Base-by-base conservation (phyloP, 352 stramenopile genomes). In the Phytophthora hibernalis region DNA sequence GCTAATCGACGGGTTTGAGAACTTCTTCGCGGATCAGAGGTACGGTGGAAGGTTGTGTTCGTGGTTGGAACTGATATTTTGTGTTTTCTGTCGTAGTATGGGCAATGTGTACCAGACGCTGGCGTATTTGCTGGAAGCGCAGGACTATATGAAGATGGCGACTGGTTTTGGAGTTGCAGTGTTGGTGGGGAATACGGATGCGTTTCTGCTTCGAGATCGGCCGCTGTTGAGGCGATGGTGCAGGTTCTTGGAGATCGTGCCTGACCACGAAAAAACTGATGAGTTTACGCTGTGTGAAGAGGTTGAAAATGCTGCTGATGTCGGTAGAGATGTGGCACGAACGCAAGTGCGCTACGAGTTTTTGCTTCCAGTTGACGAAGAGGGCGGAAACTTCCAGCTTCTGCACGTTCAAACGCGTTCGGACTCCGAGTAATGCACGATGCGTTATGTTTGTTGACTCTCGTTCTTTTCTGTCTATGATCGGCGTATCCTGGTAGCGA, bases 81-180 rank as follows among this genome's bases (percentile, higher is more conserved):
- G 3, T 28, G 28, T 9, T 9, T 33, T 35, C 22, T 52, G 37
- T 26, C 84, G 77, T 45, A 40, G 71, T 24, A 70, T 82, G 52
- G 69, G 75, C 26, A 74, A 70, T 47, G 81, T 89, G 53, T 90
- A 85, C 26, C 81, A 89, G 63, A 87, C 83, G 12, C 63, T 92
- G 47, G 79, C 83, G 2, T 84, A 78, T 31, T 24, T 89, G 56
- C 57, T 80, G 28, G 83, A 92, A 61, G 74, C 79, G 16, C 67
- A 71, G 31, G 66, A 68, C 4, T 90, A 74, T 58, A 89, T 92
- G 80, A 61, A 70, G 35, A 62, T 51, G 12, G 56, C 74, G 8
- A 81, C 68, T 5, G 79, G 72, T 0, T 57, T 38, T 15, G 83
- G 79, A 8, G 44, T 79, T 54, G 70, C 68, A 8, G 68, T 90